Evolutionary conservation across 495 filamentous ascomycete species (phyloP), one percentile per base, ranked within the genome.

Genomic region (Hypoxylon lienhwacheense): DNA sequence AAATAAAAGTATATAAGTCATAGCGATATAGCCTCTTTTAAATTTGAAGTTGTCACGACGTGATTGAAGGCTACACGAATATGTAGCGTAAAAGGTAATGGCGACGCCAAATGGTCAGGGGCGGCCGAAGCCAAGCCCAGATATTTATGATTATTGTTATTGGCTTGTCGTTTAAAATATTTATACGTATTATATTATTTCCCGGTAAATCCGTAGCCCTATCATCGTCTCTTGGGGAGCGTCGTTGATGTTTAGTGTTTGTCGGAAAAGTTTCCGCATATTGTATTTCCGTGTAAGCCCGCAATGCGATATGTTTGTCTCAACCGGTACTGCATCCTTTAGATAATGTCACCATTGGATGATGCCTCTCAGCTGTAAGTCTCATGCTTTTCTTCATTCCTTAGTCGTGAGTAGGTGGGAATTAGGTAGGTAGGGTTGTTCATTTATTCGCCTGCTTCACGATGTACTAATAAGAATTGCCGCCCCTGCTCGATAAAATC

Each of bases 281-380:
- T 14, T 41, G 41, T 47, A 55, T 55, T 55, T 61, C 51, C 57
- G 34, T 32, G 52, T 56, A 56, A 56, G 43, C 52, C 58, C 52
- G 58, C 48, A 43, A 47, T 32, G 47, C 47, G 39, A 55, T 61
- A 32, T 45, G 50, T n/a, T 33, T 51, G 33, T 56, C 52, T 55
- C 41, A 51, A 51, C 40, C 47, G 26, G 5, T 36, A 35, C 42
- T 12, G 40, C 48, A 56, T 50, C 47, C 51, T 19, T 46, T 35
- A 33, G 25, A 42, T 31, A 37, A 14, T 15, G 25, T 31, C 47
- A 25, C 29, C 43, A 61, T 61, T 61, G 52, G 58, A 44, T 22
- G 42, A 20, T 3, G 25, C 11, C 10, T 20, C 46, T 56, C 26
- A 42, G 58, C 47, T 56, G 47, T 43, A 55, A 61, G 58, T 47